These are phyloP conservation scores for Candolleomyces aberdarensis DNA, from an alignment of 768 basidiomycete genomes.

Conservation along the genomic window DNA sequence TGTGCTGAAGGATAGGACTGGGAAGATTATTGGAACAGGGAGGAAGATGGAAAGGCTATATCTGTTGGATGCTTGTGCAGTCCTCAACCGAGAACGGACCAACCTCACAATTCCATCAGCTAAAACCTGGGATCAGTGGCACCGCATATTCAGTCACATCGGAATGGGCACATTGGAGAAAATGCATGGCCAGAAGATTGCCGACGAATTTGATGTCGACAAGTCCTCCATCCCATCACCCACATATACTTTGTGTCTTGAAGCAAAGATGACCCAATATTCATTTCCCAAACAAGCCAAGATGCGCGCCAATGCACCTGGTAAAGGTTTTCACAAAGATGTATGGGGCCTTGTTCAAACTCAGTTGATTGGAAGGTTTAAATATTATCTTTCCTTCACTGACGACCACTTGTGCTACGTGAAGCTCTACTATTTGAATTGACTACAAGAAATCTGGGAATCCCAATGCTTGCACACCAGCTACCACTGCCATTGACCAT, in stretches of 20 bases:
- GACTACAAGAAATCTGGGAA: neutral
- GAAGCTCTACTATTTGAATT: constrained; percentile 18
- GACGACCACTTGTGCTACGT: constrained; percentile 28
- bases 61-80: constrained; percentile 12
- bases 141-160: constrained; percentile 23
- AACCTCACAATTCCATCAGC: constrained; percentile 11
- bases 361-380: constrained; percentile 15
- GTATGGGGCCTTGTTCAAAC: constrained; percentile 28
- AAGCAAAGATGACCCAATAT: constrained; percentile 28
- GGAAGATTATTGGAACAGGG: constrained; percentile 11
- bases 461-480: too few relatives aligned
- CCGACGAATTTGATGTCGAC: constrained; percentile 17
- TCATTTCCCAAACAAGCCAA: constrained; percentile 29
- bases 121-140: constrained; percentile 26
- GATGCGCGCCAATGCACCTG: constrained; percentile 14
- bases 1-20: constrained; percentile 7
- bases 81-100: constrained; percentile 4
- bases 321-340: constrained; percentile 20
- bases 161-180: constrained; percentile 17
- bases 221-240: constrained; percentile 10
- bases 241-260: constrained; percentile 31
- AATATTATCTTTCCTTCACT: constrained; percentile 31
- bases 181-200: constrained; percentile 13
- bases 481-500: too few relatives aligned
- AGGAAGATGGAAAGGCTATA: constrained; percentile 14